A percentile compares a stretch with the other conserved stretches of the same genome.
Conservation (phyloP, 1,284 basidiomycete species). For the Pyrrhoderma noxium region DNA sequence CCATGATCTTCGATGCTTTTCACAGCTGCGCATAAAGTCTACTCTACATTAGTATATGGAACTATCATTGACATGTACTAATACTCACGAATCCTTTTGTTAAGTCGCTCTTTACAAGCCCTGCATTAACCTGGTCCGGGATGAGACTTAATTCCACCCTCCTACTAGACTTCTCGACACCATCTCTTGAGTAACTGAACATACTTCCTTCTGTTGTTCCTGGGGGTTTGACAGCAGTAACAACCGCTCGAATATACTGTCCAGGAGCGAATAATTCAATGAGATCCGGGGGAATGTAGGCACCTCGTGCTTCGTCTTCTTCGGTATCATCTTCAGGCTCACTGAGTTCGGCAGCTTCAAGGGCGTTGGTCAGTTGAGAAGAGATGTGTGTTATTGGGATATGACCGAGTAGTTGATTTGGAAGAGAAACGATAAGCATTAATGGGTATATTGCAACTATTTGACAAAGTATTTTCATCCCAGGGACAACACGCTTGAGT, state of each 20-base stretch:
- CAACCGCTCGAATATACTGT: slow-evolving; percentile 80
- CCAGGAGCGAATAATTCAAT: slow-evolving; percentile 75
- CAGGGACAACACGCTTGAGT: slow-evolving; percentile 67
- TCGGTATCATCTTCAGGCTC: slow-evolving; percentile 35
- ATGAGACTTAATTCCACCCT: slow-evolving; percentile 85
- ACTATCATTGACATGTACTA: neutral
- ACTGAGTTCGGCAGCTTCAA: slow-evolving; percentile 54
- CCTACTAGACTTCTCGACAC: slow-evolving; percentile 58
- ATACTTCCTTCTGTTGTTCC: slow-evolving; percentile 52
- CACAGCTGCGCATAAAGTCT: slow-evolving; percentile 74
- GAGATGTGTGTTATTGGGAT: slow-evolving; percentile 94
- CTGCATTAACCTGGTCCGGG: slow-evolving; percentile 82
- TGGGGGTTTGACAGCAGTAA: slow-evolving; percentile 56
- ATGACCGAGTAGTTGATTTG: slow-evolving; percentile 92
- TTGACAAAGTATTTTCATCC: slow-evolving; percentile 84
- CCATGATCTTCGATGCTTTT: slow-evolving; percentile 93
- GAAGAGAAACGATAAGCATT: slow-evolving; percentile 87
- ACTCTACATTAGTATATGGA: slow-evolving; percentile 15
- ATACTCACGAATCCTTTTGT: slow-evolving; percentile 61
- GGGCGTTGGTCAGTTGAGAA: slow-evolving; percentile 66
- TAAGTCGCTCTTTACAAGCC: slow-evolving; percentile 75
- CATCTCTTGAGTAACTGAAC: slow-evolving; percentile 55
- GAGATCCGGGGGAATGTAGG: slow-evolving; percentile 52
- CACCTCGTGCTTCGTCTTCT: slow-evolving; percentile 28
- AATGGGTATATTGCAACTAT: slow-evolving; percentile 85